Conservation (phyloP, 2,329 filamentous ascomycete species). For the Kalaharituber pfeilii region DNA sequence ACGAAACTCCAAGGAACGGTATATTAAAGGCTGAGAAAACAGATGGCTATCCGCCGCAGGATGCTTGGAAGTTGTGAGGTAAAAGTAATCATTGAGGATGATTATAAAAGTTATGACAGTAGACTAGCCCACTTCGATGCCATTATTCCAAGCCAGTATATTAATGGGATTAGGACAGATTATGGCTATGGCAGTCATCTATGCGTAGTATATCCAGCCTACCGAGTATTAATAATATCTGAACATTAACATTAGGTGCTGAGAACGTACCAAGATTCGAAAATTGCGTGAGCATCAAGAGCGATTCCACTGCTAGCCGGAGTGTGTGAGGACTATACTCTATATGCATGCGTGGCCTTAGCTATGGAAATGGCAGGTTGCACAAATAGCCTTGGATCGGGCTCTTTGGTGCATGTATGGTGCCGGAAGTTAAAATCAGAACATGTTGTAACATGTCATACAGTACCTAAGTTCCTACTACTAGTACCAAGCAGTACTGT, state of each 20-base stretch:
- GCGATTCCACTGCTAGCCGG: too few relatives aligned
- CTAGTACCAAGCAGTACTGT: too few relatives aligned
- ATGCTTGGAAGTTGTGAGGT: slow-evolving; percentile 68
- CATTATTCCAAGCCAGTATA: slow-evolving; percentile 96
- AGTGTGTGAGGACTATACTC: too few relatives aligned
- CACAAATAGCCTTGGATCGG: too few relatives aligned
- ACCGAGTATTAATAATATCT: slow-evolving; percentile 5
- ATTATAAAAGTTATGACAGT: slow-evolving; percentile 75
- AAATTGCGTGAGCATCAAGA: too few relatives aligned
- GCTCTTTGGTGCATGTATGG: too few relatives aligned
- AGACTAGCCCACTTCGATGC: slow-evolving; percentile 89
- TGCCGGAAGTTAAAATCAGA: too few relatives aligned
- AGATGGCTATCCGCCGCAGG: slow-evolving; percentile 90
- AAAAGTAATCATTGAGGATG: slow-evolving; percentile 71
- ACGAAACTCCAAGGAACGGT: slow-evolving; percentile 82
- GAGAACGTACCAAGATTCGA: slow-evolving; percentile 40
- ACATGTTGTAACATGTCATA: too few relatives aligned
- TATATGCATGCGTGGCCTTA: too few relatives aligned
- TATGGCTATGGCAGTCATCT: slow-evolving; percentile 92
- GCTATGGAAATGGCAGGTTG: too few relatives aligned
- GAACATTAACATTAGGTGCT: slow-evolving; percentile 51
- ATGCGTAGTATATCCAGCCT: slow-evolving; percentile 55
- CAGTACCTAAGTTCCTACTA: slow-evolving; percentile 75
- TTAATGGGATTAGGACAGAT: slow-evolving; percentile 99
- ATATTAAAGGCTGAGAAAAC: slow-evolving; percentile 90